Evolutionary conservation across 164 flowering plant genomes (phyloP), one percentile per base, ranked within the genome.

Genomic region (Vitis rupestris): DNA sequence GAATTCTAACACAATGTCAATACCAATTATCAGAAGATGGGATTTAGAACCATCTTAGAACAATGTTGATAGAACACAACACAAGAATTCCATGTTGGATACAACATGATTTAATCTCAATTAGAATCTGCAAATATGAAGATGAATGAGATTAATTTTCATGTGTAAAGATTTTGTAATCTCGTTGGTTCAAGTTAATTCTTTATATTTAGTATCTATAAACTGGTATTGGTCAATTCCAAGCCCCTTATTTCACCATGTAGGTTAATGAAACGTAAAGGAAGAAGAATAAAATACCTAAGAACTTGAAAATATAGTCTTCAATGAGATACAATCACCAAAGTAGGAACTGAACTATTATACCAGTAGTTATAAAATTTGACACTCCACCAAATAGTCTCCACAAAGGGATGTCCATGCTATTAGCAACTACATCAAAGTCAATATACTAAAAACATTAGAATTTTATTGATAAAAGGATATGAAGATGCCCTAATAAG

Each of bases 311-410:
- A 31, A 58, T 23, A 23, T 23, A 61, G 47, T 44, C 10, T 61
- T 61, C n/a, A 30, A 3, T 30, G 63, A 60, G 63, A 23, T 60
- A 31, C 6, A 30, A 50, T 50, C 54, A n/a, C 13, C 15, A 29
- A 63, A 48, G 17, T 0, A 72, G 67, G 59, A 64, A 69, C 82
- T 75, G 63, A 81, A 88, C 95, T 66, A 96, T 93, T 65, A 93
- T 93, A 81, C 88, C 96, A 66, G 98, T 93, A 60, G 87, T 87
- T 63, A 93, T 81, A 52, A 88, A 80, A 81, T 93, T 75, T 54
- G 89, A 82, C 64, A 65, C 89, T 71, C 97, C 97, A 65, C 98
- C 98, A 79, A 91, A 91, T 29, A 93, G 79, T 74, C 87, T 84
- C 94, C 98, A 93, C 37, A 93, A 69, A 29, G 98, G 98, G 53